Evolutionary conservation across 2,329 filamentous ascomycete species (phyloP).

Genomic region (Arthrobotrys musiformis): DNA sequence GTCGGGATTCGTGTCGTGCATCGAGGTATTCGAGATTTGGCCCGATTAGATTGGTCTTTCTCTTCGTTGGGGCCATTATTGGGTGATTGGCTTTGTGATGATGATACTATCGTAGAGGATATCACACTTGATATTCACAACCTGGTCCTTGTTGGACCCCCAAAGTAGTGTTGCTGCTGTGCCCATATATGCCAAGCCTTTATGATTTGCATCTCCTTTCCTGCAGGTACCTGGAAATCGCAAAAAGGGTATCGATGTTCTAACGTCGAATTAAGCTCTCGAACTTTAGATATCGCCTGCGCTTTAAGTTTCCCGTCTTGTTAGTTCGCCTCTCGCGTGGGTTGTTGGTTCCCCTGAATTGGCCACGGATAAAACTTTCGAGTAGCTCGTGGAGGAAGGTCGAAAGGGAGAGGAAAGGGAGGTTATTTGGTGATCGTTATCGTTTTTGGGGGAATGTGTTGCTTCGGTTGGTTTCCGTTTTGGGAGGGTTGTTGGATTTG

Average conservation of each 20-base stretch:
- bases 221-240: not conserved
- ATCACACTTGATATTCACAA: not conserved
- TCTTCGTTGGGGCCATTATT: slow-evolving; percentile 22
- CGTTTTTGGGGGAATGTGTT: not conserved
- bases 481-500: slow-evolving; percentile 11
- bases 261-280: slow-evolving; percentile 32
- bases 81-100: not conserved
- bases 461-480: slow-evolving; percentile 32
- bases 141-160: too few species aligned
- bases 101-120: not conserved
- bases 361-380: too few species aligned
- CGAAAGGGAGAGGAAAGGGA: not conserved
- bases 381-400: slow-evolving; percentile 17
- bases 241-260: too few species aligned
- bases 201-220: not conserved
- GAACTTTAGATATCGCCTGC: not conserved
- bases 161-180: not conserved
- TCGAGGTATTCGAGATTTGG: slow-evolving; percentile 42
- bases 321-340: not conserved
- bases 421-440: not conserved
- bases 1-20: not conserved
- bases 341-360: not conserved
- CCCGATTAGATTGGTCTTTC: slow-evolving; percentile 34
- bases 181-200: not conserved
- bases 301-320: not conserved